Evolutionary conservation across 2,329 filamentous ascomycete genomes (phyloP).

Genomic region (Emydomyces testavorans): DNA sequence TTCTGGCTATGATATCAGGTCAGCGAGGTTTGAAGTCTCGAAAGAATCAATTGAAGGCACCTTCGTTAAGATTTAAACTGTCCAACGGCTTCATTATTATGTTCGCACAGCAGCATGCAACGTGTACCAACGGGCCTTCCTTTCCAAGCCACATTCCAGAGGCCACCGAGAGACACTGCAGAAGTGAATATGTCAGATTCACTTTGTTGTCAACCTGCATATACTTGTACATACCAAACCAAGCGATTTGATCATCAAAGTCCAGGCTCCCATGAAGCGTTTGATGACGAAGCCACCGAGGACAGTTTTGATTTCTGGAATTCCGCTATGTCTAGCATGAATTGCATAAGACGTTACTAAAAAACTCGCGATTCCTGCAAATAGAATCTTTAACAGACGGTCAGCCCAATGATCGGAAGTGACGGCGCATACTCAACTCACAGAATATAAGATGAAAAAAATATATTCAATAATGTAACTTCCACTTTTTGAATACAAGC

Average conservation of each 20-base stretch:
- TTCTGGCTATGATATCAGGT: constrained; percentile 52
- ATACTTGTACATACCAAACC: constrained; percentile 42
- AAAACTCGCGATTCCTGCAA: constrained; percentile 69
- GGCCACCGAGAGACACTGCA: constrained; percentile 68
- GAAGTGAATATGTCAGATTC: neutral
- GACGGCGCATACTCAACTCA: constrained; percentile 37
- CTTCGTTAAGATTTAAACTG: constrained; percentile 83
- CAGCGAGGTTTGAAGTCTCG: constrained; percentile 6
- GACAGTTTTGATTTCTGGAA: constrained; percentile 98
- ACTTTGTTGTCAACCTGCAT: neutral
- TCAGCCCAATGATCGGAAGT: constrained; percentile 13
- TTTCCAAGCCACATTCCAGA: constrained; percentile 93
- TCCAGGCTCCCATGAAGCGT: constrained; percentile 85
- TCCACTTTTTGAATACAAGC: constrained; percentile 53
- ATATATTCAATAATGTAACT: constrained; percentile 77
- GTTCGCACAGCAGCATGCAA: constrained; percentile 93
- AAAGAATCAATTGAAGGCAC: constrained; percentile 4
- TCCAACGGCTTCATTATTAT: constrained; percentile 86
- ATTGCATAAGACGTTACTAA: constrained; percentile 87
- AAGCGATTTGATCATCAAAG: constrained; percentile 85
- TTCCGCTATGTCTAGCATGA: constrained; percentile 96
- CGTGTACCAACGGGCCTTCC: constrained; percentile 94
- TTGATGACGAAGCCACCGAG: constrained; percentile 99
- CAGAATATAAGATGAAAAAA: constrained; percentile 74
- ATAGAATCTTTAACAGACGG: constrained; percentile 43